These are phyloP conservation scores for Psidium friedrichsthalianum DNA, from an alignment of 345 rosid genomes.

Conservation along the genomic window DNA sequence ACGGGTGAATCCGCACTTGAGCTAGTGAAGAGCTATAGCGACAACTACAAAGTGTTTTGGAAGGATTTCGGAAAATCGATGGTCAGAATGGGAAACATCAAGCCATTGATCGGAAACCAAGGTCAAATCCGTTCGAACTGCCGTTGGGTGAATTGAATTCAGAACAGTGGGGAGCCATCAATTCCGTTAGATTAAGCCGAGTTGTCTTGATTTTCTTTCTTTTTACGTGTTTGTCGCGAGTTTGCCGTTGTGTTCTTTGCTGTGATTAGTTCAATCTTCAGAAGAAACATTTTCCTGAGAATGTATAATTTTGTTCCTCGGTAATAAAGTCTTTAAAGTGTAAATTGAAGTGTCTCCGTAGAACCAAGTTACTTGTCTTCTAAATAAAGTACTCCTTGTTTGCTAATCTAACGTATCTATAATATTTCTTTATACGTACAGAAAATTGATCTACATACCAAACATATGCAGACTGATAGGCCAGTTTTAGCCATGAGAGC, in stretches of 20 bases:
- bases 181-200: neutral
- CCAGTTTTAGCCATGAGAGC: neutral
- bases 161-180: neutral
- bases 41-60: conserved; percentile 7
- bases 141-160: conserved; percentile 1
- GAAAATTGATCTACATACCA: too few relatives aligned
- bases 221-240: neutral
- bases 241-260: neutral
- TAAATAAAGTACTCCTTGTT: neutral
- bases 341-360: neutral
- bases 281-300: neutral
- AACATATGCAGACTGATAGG: neutral
- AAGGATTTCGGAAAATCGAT: conserved; percentile 28
- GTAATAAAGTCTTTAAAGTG: neutral
- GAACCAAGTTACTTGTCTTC: neutral
- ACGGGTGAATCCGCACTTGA: conserved; percentile 25
- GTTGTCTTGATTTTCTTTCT: neutral
- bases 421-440: neutral
- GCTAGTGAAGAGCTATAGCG: conserved; percentile 18
- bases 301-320: neutral
- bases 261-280: neutral
- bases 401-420: neutral
- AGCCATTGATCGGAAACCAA: conserved; percentile 21
- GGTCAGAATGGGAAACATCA: conserved; percentile 46
- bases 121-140: conserved; percentile 42